phyloP scores from a whole-genome alignment of 106 monocot species.

The Chionographis japonica region DNA sequence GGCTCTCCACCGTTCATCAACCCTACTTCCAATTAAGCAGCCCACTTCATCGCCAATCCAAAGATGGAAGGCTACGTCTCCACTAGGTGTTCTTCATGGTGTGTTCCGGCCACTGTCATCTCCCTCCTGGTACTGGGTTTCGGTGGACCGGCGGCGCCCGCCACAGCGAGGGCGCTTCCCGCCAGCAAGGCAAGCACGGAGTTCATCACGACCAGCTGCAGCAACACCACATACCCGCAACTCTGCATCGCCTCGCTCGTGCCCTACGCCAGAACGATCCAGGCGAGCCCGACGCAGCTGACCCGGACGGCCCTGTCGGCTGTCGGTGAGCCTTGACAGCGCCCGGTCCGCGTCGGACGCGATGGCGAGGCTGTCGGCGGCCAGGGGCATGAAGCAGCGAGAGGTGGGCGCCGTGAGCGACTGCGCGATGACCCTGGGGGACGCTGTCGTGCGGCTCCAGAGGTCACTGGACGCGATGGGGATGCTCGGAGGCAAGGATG shows the following conservation, averaged over 20 bases:
- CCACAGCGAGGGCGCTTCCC: neutral
- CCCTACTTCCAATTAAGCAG: no score
- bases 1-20: no score
- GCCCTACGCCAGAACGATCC: conserved; percentile 11
- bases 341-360: conserved; percentile 12
- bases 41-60: no score
- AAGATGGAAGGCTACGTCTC: no score
- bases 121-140: neutral
- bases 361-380: neutral
- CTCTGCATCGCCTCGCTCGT: conserved; percentile 30
- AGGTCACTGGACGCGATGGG: conserved; percentile 16
- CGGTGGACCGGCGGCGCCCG: neutral
- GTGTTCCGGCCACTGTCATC: neutral
- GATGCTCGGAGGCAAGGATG: neutral
- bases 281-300: conserved; percentile 10
- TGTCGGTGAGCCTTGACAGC: conserved; percentile 7
- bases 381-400: neutral
- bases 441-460: conserved; percentile 18
- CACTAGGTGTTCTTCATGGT: no score
- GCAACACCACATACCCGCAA: conserved; percentile 10
- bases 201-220: conserved; percentile 17
- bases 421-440: conserved; percentile 22
- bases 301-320: conserved; percentile 18
- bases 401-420: conserved; percentile 27
- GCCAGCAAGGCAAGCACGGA: neutral